These are phyloP conservation scores for Clavispora fructus DNA, from an alignment of 805 yeast species.

Conservation along the genomic window DNA sequence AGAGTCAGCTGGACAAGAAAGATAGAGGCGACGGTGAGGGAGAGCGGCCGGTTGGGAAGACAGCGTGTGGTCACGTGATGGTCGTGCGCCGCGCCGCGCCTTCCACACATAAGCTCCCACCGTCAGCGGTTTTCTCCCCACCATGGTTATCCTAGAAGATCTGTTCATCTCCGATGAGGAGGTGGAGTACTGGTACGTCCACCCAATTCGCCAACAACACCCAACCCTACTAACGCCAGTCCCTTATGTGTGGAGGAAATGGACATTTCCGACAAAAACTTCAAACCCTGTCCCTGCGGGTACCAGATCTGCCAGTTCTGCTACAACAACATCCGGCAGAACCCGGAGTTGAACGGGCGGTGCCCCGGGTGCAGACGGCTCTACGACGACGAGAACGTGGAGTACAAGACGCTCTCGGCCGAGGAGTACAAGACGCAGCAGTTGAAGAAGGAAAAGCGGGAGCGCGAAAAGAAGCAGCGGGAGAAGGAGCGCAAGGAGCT, in stretches of 20 bases:
- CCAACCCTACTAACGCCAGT: slow-evolving; percentile 32
- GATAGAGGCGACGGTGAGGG: no score
- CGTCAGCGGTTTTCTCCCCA: neutral
- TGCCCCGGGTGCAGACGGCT: slow-evolving; percentile 97
- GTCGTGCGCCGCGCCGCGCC: neutral
- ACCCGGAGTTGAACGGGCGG: slow-evolving; percentile 90
- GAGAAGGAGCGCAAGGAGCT: slow-evolving; percentile 91
- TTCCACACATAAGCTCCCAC: neutral
- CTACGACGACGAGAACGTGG: slow-evolving; percentile 90
- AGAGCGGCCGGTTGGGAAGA: no score
- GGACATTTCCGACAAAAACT: slow-evolving; percentile 93
- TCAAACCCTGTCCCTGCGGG: slow-evolving; percentile 99
- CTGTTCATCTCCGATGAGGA: slow-evolving; percentile 69
- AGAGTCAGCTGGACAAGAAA: no score
- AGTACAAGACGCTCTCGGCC: slow-evolving; percentile 73
- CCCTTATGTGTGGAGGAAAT: slow-evolving; percentile 97
- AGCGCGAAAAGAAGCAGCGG: slow-evolving; percentile 73
- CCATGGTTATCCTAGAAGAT: slow-evolving; percentile 15
- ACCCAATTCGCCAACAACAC: neutral
- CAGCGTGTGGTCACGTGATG: neutral
- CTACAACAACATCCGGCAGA: slow-evolving; percentile 91
- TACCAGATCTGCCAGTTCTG: slow-evolving; percentile 98
- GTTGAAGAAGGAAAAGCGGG: slow-evolving; percentile 71
- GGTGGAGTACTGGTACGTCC: slow-evolving; percentile 62
- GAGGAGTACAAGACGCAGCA: slow-evolving; percentile 88